A percentile compares a stretch with the other conserved stretches of the same genome.
Evolutionary conservation across 768 basidiomycete genomes (phyloP).

Genomic region (Amanita pallidorosea): DNA sequence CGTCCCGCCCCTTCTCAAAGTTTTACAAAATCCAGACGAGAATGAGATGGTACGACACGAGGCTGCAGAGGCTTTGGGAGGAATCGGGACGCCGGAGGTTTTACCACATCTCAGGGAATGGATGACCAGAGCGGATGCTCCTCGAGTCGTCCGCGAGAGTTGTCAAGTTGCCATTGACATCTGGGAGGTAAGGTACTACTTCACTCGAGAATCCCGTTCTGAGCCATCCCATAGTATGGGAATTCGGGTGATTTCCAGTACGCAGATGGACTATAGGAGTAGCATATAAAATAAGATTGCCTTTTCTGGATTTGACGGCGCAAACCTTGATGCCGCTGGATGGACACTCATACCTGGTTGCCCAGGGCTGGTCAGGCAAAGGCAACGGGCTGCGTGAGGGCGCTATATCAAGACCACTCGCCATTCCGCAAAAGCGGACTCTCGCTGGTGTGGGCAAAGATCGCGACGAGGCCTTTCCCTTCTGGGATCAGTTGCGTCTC

Average conservation of each 20-base stretch:
- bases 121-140: constrained; percentile 68
- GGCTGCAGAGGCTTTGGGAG: constrained; percentile 97
- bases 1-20: constrained; percentile 72
- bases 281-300: constrained; percentile 2
- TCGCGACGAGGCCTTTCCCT: constrained; percentile 90
- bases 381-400: constrained; percentile 81
- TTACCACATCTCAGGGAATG: constrained; percentile 81
- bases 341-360: constrained; percentile 58
- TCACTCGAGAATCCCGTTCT: constrained; percentile 2
- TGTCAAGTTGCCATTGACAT: constrained; percentile 96
- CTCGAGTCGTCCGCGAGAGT: constrained; percentile 87
- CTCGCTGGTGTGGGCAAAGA: constrained; percentile 87
- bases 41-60: constrained; percentile 98
- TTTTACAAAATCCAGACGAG: constrained; percentile 64
- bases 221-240: constrained; percentile 42
- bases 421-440: constrained; percentile 75
- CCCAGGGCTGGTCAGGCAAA: constrained; percentile 84
- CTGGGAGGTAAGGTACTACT: constrained; percentile 64
- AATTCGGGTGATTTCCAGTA: constrained; percentile 78
- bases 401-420: constrained; percentile 65
- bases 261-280: constrained; percentile 34
- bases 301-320: not conserved
- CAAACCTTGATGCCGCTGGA: constrained; percentile 48
- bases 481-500: constrained; percentile 89
- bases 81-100: constrained; percentile 90